A percentile compares a stretch with the other conserved stretches of the same genome.
phyloP scores from a whole-genome alignment of 805 yeast species.

The Ogataea degrootiae region DNA sequence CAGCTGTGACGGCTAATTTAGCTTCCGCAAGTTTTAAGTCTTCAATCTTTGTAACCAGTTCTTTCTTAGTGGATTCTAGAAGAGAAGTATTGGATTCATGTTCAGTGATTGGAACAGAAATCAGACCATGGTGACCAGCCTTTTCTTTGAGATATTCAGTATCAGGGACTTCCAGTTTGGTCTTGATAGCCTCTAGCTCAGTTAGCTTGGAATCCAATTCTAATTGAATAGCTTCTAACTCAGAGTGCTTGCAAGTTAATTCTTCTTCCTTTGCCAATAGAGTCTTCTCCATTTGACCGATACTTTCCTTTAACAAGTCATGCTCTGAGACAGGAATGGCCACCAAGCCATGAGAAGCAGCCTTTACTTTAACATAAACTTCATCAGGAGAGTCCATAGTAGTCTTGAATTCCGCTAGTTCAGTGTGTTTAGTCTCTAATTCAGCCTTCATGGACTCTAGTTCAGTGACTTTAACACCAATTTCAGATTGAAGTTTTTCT shows the following conservation, averaged over 20 bases:
- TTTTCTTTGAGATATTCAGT: neutral
- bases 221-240: neutral
- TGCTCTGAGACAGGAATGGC: constrained; percentile 17
- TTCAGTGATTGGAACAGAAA: constrained; percentile 3
- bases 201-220: neutral
- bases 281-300: neutral
- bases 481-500: neutral
- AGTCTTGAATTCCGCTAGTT: constrained; percentile 1
- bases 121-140: constrained; percentile 2
- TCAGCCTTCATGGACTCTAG: constrained; percentile 6
- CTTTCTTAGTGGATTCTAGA: neutral
- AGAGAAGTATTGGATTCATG: neutral
- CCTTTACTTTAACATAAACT: constrained; percentile 6
- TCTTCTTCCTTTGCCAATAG: neutral
- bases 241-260: neutral
- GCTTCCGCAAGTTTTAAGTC: neutral
- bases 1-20: neutral
- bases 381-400: constrained; percentile 5
- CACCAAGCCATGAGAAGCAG: constrained; percentile 10
- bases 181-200: neutral
- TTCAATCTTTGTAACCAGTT: neutral
- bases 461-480: constrained; percentile 1
- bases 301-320: neutral
- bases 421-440: neutral
- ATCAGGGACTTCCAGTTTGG: constrained; percentile 1